Conservation (phyloP, 2,329 filamentous ascomycete genomes). For the Alternaria tenuissima region DNA sequence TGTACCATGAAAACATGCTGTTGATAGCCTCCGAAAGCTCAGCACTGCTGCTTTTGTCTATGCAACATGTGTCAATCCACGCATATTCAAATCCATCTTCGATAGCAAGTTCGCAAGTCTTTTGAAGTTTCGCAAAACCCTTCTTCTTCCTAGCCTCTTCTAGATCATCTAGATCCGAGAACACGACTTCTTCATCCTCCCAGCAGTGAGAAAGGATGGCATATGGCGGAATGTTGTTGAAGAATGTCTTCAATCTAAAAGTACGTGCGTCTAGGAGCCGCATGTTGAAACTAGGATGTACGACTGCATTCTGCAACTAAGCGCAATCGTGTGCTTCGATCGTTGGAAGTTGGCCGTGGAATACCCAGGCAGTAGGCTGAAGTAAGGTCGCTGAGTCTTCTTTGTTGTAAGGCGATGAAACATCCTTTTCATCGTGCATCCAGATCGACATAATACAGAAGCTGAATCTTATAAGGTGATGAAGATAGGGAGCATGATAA, state of each 20-base stretch:
- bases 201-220: constrained; percentile 32
- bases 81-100: constrained; percentile 13
- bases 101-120: constrained; percentile 16
- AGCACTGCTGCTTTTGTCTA: constrained; percentile 30
- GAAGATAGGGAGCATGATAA: too few species aligned
- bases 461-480: too few species aligned
- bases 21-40: constrained; percentile 28
- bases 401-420: too few species aligned
- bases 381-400: too few species aligned
- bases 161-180: constrained; percentile 22
- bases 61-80: constrained; percentile 33
- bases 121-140: constrained; percentile 29
- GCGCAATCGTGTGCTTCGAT: neutral
- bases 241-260: constrained; percentile 16
- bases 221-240: constrained; percentile 19
- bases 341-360: neutral
- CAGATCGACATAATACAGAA: too few species aligned
- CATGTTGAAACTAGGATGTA: neutral
- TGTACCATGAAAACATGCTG: constrained; percentile 31
- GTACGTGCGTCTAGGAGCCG: constrained; percentile 18
- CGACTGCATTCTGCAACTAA: neutral
- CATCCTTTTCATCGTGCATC: too few species aligned
- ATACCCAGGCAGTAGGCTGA: too few species aligned
- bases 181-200: constrained; percentile 21
- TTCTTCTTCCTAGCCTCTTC: constrained; percentile 14